A percentile compares a stretch with the other conserved stretches of the same genome.
These are phyloP conservation scores for Xylona heveae DNA, from an alignment of 495 filamentous ascomycete genomes.

Conservation along the genomic window DNA sequence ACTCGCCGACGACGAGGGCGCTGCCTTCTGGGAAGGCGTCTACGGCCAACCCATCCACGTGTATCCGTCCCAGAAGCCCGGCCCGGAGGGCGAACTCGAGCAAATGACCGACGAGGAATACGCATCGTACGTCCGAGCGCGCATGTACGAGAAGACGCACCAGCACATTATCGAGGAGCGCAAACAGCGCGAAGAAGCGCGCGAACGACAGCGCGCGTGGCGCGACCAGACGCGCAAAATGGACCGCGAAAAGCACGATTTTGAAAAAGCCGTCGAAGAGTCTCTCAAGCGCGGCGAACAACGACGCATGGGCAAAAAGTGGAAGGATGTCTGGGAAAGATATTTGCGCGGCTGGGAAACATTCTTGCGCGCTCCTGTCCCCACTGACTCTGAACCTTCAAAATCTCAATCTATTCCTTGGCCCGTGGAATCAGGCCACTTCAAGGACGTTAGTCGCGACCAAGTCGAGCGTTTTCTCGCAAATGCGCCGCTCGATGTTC, in stretches of 20 bases:
- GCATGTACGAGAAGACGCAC: conserved; percentile 85
- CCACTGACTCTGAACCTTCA: neutral
- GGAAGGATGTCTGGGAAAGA: conserved; percentile 34
- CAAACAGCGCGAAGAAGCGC: conserved; percentile 14
- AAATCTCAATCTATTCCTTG: conserved; percentile 55
- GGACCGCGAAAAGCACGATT: conserved; percentile 6
- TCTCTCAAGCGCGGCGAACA: conserved; percentile 28
- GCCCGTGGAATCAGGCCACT: conserved; percentile 48
- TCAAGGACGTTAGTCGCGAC: conserved; percentile 35
- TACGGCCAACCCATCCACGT: conserved; percentile 81
- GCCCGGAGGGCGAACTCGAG: conserved; percentile 41
- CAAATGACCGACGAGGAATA: conserved; percentile 86
- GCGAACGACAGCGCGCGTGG: neutral
- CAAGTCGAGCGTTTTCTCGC: conserved; percentile 43
- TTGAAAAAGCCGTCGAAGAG: conserved; percentile 20
- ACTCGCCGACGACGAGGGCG: conserved; percentile 95
- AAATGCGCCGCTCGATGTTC: conserved; percentile 19
- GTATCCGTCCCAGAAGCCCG: conserved; percentile 26
- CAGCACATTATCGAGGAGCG: conserved; percentile 36
- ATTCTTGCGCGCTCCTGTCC: conserved; percentile 17
- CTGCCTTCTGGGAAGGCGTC: conserved; percentile 80
- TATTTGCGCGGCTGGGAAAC: conserved; percentile 44
- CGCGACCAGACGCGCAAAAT: conserved; percentile 3
- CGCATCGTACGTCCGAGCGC: conserved; percentile 52
- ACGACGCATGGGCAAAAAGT: conserved; percentile 24